Conservation (phyloP, 352 stramenopile species). For the Phytophthora agathidicida region DNA sequence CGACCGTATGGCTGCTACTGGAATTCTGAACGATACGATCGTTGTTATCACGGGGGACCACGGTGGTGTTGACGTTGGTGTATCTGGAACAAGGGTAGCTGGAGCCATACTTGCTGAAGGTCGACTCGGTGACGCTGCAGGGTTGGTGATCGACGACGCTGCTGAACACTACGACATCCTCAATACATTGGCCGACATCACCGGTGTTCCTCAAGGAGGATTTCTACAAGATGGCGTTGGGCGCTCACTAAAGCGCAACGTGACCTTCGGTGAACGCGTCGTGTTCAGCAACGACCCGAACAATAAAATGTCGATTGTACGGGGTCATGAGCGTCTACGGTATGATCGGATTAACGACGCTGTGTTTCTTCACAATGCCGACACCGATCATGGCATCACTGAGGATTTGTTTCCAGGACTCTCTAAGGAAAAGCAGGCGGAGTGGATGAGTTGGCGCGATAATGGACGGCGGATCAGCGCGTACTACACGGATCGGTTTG, state of each 20-base stretch:
- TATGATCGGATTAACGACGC: background rate
- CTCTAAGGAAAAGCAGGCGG: background rate
- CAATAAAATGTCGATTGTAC: conserved; percentile 43
- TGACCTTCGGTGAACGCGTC: conserved; percentile 22
- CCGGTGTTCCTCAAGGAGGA: conserved; percentile 45
- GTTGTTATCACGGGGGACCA: conserved; percentile 56
- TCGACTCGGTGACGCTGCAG: conserved; percentile 37
- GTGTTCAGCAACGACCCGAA: conserved; percentile 60
- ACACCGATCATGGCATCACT: background rate
- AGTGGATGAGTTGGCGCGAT: background rate
- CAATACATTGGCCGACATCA: conserved; percentile 64
- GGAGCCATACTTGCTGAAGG: conserved; percentile 50
- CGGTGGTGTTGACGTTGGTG: conserved; percentile 35
- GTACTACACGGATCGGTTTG: background rate
- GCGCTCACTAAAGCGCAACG: conserved; percentile 52
- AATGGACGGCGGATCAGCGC: background rate
- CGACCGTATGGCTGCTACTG: conserved; percentile 39
- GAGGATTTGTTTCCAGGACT: background rate
- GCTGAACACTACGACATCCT: conserved; percentile 57
- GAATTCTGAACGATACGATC: conserved; percentile 59
- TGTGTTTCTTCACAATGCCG: background rate
- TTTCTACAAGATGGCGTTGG: conserved; percentile 60
- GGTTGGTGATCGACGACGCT: conserved; percentile 40
- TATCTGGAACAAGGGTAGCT: conserved; percentile 40
- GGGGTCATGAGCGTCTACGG: conserved; percentile 21